Evolutionary conservation across 108 stramenopile species (phyloP).

Genomic region (Licmophora abbreviata): DNA sequence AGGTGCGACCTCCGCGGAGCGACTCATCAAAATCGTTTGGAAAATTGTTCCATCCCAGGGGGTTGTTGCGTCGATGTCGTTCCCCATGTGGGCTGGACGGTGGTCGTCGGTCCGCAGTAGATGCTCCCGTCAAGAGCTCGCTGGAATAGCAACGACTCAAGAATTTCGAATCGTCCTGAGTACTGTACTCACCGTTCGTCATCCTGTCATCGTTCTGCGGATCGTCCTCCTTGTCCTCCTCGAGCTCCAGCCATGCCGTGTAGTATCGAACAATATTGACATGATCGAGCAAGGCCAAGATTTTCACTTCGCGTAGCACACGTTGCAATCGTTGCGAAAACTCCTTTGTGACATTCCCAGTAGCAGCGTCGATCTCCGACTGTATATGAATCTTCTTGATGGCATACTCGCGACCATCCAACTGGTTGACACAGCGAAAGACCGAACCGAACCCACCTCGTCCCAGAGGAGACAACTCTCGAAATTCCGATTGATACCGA

Average conservation of each 20-base stretch:
- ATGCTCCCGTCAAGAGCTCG: neutral
- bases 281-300: conserved; percentile 87
- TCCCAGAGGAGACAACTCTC: conserved; percentile 65
- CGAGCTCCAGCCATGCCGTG: conserved; percentile 92
- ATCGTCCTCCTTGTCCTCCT: conserved; percentile 16
- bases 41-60: conserved; percentile 42
- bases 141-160: too few species aligned
- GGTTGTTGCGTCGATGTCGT: conserved; percentile 12
- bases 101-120: neutral
- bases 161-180: too few species aligned
- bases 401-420: conserved; percentile 90
- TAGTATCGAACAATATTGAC: conserved; percentile 95
- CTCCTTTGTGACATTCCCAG: conserved; percentile 37
- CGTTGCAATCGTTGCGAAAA: conserved; percentile 66
- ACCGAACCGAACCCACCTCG: conserved; percentile 90
- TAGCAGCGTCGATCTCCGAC: conserved; percentile 11
- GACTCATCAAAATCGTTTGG: neutral
- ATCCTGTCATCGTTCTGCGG: neutral
- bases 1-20: too few species aligned
- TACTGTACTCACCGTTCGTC: neutral
- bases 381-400: conserved; percentile 87
- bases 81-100: neutral
- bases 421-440: conserved; percentile 60
- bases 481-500: conserved; percentile 75
- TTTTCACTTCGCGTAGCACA: conserved; percentile 93